A percentile compares a stretch with the other conserved stretches of the same genome.
phyloP scores from a whole-genome alignment of 2,329 filamentous ascomycete genomes.

The Calonectria pteridis region DNA sequence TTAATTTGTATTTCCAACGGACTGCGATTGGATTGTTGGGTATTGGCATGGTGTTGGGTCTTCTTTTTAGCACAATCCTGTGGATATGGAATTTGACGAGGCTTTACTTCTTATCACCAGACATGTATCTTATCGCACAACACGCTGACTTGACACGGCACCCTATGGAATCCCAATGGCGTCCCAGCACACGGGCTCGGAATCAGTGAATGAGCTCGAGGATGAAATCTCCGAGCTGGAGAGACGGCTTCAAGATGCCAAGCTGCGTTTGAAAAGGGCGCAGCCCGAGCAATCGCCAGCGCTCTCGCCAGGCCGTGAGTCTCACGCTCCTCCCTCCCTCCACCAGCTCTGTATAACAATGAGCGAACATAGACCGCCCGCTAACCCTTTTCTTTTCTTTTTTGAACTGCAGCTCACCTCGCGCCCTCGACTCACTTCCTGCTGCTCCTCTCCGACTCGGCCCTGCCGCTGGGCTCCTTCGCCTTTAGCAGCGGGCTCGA shows the following conservation, averaged over 20 bases:
- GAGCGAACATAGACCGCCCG: neutral
- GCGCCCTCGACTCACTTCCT: constrained; percentile 69
- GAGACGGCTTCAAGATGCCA: constrained; percentile 60
- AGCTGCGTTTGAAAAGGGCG: constrained; percentile 56
- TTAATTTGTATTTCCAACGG: constrained; percentile 15
- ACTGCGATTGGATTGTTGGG: constrained; percentile 20
- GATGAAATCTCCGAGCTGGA: constrained; percentile 73
- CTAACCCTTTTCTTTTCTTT: neutral
- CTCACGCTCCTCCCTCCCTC: constrained; percentile 2
- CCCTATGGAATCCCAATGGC: constrained; percentile 43
- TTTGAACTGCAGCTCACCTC: constrained; percentile 22
- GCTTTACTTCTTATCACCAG: constrained; percentile 23
- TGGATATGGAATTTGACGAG: constrained; percentile 40
- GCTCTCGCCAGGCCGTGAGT: constrained; percentile 34
- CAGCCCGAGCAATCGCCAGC: constrained; percentile 31
- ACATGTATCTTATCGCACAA: neutral
- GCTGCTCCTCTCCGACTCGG: constrained; percentile 83
- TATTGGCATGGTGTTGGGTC: constrained; percentile 43
- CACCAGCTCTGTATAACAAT: neutral
- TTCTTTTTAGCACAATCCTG: constrained; percentile 27
- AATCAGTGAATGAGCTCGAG: constrained; percentile 50
- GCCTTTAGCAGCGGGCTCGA: constrained; percentile 87
- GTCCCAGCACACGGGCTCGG: constrained; percentile 31
- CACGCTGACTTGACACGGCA: constrained; percentile 21
- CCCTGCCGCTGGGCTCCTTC: constrained; percentile 86